Percentiles rank a stretch among this genome's conserved stretches.
Conservation (phyloP, 2,329 filamentous ascomycete species). For the Rhytidhysteron rufulum region DNA sequence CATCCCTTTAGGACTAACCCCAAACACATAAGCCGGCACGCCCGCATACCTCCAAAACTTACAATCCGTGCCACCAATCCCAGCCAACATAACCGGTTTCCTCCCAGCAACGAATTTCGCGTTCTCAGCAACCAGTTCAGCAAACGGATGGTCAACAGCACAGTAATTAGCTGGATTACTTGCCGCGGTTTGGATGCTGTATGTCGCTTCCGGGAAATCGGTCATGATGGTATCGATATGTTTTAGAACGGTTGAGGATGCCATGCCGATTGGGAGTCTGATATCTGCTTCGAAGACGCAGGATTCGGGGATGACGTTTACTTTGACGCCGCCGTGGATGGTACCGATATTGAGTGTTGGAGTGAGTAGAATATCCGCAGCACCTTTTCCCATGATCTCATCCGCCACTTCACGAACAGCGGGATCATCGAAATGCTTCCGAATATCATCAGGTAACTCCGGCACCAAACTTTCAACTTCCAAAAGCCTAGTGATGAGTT, state of each 20-base stretch:
- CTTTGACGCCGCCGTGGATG: slow-evolving; percentile 39
- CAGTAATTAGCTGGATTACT: slow-evolving; percentile 32
- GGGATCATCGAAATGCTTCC: slow-evolving; percentile 22
- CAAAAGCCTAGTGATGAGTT: slow-evolving; percentile 27
- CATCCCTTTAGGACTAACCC: slow-evolving; percentile 27
- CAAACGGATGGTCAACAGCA: slow-evolving; percentile 31
- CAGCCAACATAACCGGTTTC: slow-evolving; percentile 31
- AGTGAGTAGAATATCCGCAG: slow-evolving; percentile 26
- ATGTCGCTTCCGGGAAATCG: slow-evolving; percentile 24
- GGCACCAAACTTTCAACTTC: slow-evolving; percentile 24
- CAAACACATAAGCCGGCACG: slow-evolving; percentile 37
- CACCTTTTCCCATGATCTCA: slow-evolving; percentile 35
- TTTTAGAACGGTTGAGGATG: slow-evolving; percentile 20
- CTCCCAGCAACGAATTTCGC: slow-evolving; percentile 20
- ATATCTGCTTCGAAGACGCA: slow-evolving; percentile 41
- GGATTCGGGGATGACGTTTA: slow-evolving; percentile 40
- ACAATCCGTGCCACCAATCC: slow-evolving; percentile 39
- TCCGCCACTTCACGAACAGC: slow-evolving; percentile 31
- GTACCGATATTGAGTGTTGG: slow-evolving; percentile 41
- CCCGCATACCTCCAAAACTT: slow-evolving; percentile 39
- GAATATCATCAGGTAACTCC: slow-evolving; percentile 21
- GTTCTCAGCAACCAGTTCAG: slow-evolving; percentile 20
- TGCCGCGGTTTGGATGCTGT: slow-evolving; percentile 29
- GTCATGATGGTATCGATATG: slow-evolving; percentile 23
- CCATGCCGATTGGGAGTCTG: slow-evolving; percentile 37